Evolutionary conservation across 208 protist genomes (phyloP), one percentile per base, ranked within the genome.

Genomic region (Trypanosoma caninum): DNA sequence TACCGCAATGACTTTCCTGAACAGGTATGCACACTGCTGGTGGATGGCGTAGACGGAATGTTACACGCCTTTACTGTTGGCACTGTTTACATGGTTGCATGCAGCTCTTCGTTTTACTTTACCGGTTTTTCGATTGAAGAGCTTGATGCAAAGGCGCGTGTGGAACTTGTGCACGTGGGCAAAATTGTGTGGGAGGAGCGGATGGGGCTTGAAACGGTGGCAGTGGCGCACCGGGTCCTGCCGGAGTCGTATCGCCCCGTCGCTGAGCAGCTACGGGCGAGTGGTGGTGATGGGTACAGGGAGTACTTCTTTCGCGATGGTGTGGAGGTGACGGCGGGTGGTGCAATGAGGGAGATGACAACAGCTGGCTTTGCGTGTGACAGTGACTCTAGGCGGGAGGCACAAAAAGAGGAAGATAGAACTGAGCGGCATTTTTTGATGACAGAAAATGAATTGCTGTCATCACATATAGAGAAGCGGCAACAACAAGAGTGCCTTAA

Each of bases 61-160:
- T 46, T 93, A 44, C 89, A 96, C 59, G 65, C 92, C 44, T 96
- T 96, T 72, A 92, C 85, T 13, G 77, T 96, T 2, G 89, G 89
- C 25, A 91, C 89, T 16, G 79, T 82, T 1, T 82, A 74, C 45
- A 77, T 91, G 46, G 84, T 96, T 18, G 63, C 67, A 23, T 59
- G 61, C 41, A 82, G 69, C 78, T 90, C 82, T 68, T 72, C 72
- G 3, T 78, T 76, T 23, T 65, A 92, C 63, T 96, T 87, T 78
- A 84, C 79, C 11, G 86, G 89, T 45, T 63, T 23, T 33, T 71
- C 61, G 44, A 70, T 92, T 27, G 77, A 83, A 20, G 86, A 77
- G 62, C 84, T 93, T 34, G 74, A 90, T 56, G 59, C 41, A 0
- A 60, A 80, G 27, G 81, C 78, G 37, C 80, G 84, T 50, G 74